A percentile compares a stretch with the other conserved stretches of the same genome.
These are phyloP conservation scores for Malbranchea zuffiana DNA, from an alignment of 2,329 filamentous ascomycete genomes.

Conservation along the genomic window DNA sequence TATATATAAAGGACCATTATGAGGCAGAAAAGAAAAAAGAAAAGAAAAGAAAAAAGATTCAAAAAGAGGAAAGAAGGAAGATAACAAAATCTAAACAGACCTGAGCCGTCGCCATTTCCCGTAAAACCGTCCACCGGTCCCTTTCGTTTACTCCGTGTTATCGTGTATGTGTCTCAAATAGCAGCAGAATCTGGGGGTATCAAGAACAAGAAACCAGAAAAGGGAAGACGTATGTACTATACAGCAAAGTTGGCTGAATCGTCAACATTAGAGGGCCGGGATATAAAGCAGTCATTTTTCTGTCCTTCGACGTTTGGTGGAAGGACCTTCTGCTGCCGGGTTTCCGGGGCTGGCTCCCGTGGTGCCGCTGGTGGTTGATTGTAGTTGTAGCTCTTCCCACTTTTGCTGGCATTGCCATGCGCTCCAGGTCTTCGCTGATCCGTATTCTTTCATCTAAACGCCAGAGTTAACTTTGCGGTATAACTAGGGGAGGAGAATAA, in stretches of 20 bases:
- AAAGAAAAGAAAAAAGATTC: background rate
- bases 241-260: too few species aligned
- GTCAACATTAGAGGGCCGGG: too few species aligned
- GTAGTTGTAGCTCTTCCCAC: conserved; percentile 13
- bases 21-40: conserved; percentile 4
- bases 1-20: background rate
- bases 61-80: background rate
- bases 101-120: too few species aligned
- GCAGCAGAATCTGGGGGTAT: conserved; percentile 1
- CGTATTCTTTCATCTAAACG: conserved; percentile 25
- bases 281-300: too few species aligned
- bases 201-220: background rate
- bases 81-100: background rate
- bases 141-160: too few species aligned
- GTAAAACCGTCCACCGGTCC: too few species aligned
- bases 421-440: conserved; percentile 24
- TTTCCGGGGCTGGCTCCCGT: too few species aligned
- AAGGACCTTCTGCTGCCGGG: too few species aligned
- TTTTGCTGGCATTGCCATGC: conserved; percentile 27
- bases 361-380: conserved; percentile 4
- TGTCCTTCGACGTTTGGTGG: too few species aligned
- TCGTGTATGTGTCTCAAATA: too few species aligned
- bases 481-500: background rate
- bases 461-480: conserved; percentile 3
- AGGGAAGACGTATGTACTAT: conserved; percentile 1